Base-by-base conservation (phyloP, 2,329 filamentous ascomycete genomes). In the Sordariomycetes sp. region DNA sequence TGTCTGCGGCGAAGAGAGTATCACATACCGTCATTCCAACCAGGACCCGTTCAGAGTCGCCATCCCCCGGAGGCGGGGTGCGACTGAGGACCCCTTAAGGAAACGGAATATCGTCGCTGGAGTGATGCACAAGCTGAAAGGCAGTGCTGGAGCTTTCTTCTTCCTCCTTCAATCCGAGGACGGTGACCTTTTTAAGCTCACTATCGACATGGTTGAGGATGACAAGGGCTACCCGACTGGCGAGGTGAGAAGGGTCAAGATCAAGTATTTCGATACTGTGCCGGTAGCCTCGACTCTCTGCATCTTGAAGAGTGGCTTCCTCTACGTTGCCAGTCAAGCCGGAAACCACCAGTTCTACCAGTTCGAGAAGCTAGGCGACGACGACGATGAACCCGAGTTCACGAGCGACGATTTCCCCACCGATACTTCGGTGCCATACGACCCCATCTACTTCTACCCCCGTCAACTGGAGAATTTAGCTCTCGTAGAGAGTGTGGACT, bases 191-290 rank as follows among this genome's bases (percentile, higher is more conserved):
- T 97, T 99, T 80, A 97, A 97, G 70, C 82, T 97, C 55, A 97
- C 88, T 0, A 85, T 99, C 60, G 91, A 97, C 62, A 93, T 97
- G 85, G 80, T 86, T 11, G 87, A 92, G 64, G 89, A 96, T 65
- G 82, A 87, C 1, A 82, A 88, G 53, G 90, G 88, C 14, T 86
- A 90, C 60, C 78, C 86, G 1, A 93, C 89, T 0, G 88, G 88
- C 34, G 89, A 94, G 67, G 92, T 97, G 1, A 83, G 82, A 65
- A 81, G 86, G 60, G 76, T 99, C 59, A 94, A 90, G 70, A 89
- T 99, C 73, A 97, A 97, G 70, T 99, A 97, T 71, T 99, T 97
- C 65, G 94, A 99, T 66, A 99, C 94, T 0, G 88, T 97, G 3
- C 93, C 95, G 0, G 79, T 96, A 43, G 90, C 92, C 0, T 86